Conservation (phyloP, 768 basidiomycete species). For the Pisolithus marmoratus region DNA sequence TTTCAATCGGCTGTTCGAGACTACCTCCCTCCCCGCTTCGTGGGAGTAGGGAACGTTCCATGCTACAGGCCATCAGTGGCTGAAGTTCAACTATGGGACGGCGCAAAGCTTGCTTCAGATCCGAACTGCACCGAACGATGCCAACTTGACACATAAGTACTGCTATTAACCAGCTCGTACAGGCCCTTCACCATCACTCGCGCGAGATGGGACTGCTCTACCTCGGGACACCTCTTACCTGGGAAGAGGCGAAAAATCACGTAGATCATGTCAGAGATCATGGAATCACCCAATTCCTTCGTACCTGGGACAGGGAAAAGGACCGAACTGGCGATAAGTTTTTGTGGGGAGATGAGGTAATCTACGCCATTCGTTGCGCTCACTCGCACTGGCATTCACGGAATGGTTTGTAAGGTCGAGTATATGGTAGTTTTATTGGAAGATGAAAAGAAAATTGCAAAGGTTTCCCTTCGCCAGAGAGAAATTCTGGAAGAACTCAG, state of each 20-base stretch:
- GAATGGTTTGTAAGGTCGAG: constrained; percentile 59
- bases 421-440: constrained; percentile 93
- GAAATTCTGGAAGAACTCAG: constrained; percentile 84
- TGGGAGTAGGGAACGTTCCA: no score
- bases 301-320: constrained; percentile 91
- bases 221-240: constrained; percentile 87
- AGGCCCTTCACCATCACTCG: neutral
- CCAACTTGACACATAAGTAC: neutral
- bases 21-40: no score
- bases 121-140: neutral
- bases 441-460: constrained; percentile 70
- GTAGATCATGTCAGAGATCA: constrained; percentile 88
- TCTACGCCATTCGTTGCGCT: constrained; percentile 7
- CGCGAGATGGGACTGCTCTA: constrained; percentile 81
- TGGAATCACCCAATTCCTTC: constrained; percentile 92
- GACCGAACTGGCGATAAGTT: constrained; percentile 86
- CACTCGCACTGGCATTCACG: constrained; percentile 7
- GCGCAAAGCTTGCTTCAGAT: no score
- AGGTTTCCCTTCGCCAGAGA: constrained; percentile 88
- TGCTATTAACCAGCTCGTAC: neutral
- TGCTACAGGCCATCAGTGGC: no score
- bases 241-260: constrained; percentile 84
- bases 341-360: constrained; percentile 97
- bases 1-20: no score
- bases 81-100: no score